Evolutionary conservation across 805 yeast genomes (phyloP).

Genomic region (Cyberlindnera maclurae): DNA sequence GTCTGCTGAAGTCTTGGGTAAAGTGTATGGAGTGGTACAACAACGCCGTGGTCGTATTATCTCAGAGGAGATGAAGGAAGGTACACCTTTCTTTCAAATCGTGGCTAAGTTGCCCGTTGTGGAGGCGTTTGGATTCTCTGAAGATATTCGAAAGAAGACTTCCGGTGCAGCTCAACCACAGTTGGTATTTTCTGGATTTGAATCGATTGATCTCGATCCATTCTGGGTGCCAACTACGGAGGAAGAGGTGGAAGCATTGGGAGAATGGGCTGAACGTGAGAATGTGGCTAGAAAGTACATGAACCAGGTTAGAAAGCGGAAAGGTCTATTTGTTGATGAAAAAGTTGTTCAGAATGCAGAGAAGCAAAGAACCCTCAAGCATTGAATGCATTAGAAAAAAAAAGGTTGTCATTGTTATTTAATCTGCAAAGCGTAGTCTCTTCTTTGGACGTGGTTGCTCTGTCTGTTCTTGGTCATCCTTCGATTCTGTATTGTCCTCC

Average conservation of each 20-base stretch:
- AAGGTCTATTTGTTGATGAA: constrained; percentile 86
- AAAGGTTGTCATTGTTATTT: neutral
- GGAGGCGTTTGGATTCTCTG: constrained; percentile 95
- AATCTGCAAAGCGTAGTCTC: constrained; percentile 6
- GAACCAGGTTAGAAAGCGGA: constrained; percentile 73
- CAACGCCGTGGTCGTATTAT: constrained; percentile 77
- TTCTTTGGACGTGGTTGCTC: constrained; percentile 3
- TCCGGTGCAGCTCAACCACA: constrained; percentile 98
- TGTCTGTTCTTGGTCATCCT: neutral
- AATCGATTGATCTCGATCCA: constrained; percentile 84
- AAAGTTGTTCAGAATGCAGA: constrained; percentile 90
- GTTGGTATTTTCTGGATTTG: constrained; percentile 82
- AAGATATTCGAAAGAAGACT: constrained; percentile 85
- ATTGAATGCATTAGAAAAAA: neutral
- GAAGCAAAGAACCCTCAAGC: constrained; percentile 84
- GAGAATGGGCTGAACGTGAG: constrained; percentile 88
- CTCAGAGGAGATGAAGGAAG: constrained; percentile 95
- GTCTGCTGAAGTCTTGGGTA: constrained; percentile 87
- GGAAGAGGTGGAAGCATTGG: constrained; percentile 89
- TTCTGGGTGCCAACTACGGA: constrained; percentile 99
- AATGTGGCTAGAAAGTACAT: constrained; percentile 85
- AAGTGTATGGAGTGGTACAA: constrained; percentile 91
- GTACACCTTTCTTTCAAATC: constrained; percentile 91
- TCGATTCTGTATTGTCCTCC: neutral
- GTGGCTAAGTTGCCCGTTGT: constrained; percentile 84